A percentile compares a stretch with the other conserved stretches of the same genome.
phyloP scores from a whole-genome alignment of 2,329 filamentous ascomycete species.

The Blastomyces gilchristii region DNA sequence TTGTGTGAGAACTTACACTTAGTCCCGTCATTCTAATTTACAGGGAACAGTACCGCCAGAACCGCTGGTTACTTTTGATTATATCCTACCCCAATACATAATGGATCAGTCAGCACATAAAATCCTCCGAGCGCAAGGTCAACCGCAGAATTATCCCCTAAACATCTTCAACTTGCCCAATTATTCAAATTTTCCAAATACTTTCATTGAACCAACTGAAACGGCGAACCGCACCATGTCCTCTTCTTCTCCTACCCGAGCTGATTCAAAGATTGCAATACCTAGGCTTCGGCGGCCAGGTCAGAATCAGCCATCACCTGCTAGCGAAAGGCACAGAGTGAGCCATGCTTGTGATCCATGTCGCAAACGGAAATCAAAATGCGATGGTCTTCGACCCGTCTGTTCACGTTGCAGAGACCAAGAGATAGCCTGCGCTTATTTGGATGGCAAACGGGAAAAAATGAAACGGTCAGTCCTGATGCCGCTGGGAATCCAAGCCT shows the following conservation, averaged over 20 bases:
- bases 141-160: not conserved
- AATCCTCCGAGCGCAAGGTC: not conserved
- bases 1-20: not conserved
- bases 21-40: not conserved
- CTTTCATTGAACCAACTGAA: slow-evolving; percentile 5
- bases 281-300: slow-evolving; percentile 14
- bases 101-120: slow-evolving; percentile 1
- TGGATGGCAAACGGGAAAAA: slow-evolving; percentile 28
- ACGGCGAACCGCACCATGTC: slow-evolving; percentile 4
- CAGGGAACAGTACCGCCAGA: not conserved
- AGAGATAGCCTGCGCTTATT: slow-evolving; percentile 24
- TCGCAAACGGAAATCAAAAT: slow-evolving; percentile 30
- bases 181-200: not conserved
- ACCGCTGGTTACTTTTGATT: not conserved
- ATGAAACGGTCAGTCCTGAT: slow-evolving; percentile 17
- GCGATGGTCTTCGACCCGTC: slow-evolving; percentile 25
- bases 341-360: slow-evolving; percentile 27
- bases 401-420: slow-evolving; percentile 27
- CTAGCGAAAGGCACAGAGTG: slow-evolving; percentile 16
- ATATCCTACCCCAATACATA: not conserved
- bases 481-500: slow-evolving; percentile 5
- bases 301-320: slow-evolving; percentile 6
- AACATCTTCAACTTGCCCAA: not conserved
- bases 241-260: slow-evolving; percentile 2
- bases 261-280: slow-evolving; percentile 16